Base-by-base conservation (phyloP, 2,329 filamentous ascomycete genomes). In the Fonsecaea erecta region DNA sequence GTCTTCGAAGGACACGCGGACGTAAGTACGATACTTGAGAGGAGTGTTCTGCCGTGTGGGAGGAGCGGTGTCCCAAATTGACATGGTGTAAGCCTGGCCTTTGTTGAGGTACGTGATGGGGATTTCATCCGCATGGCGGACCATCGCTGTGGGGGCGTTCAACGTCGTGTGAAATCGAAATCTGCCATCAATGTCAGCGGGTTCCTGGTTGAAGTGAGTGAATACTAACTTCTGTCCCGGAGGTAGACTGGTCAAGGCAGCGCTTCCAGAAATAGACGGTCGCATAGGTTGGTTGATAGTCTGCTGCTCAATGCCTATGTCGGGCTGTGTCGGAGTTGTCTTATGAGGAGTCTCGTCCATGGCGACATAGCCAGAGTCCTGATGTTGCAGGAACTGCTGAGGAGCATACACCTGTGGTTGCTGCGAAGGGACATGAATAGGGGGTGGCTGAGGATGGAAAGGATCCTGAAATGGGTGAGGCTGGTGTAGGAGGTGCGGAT, bases 21-120 rank as follows among this genome's bases (percentile, higher is more conserved):
- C 86, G 75, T 90, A 97, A 0, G 94, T 98, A 61, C 95, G 87
- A 75, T 97, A 97, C 70, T 86, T 82, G 30, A 59, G 52, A 8
- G 87, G 88, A 3, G 84, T 84, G 0, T 81, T 76, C 35, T 85
- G 80, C 1, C 86, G 83, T 3, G 88, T 78, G 1, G 84, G 81
- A 1, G 90, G 86, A 5, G 83, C 82, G 0, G 90, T 95, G 74
- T 99, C 95, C 53, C 90, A 82, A 30, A 99, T 85, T 1, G 91
- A 90, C 18, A 99, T 82, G 0, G 91, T 91, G 76, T 99, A 99
- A 16, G 93, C 92, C 76, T 98, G 94, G 26, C 94, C 93, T 78
- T 98, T 98, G 81, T 99, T 99, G 18, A 99, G 85, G 75, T 99
- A 99, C 0, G 94, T 97, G n/a, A 98, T 87, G 0, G 95, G 95